Evolutionary conservation across 805 yeast genomes (phyloP).

Genomic region (Dipodascus geniculatus): DNA sequence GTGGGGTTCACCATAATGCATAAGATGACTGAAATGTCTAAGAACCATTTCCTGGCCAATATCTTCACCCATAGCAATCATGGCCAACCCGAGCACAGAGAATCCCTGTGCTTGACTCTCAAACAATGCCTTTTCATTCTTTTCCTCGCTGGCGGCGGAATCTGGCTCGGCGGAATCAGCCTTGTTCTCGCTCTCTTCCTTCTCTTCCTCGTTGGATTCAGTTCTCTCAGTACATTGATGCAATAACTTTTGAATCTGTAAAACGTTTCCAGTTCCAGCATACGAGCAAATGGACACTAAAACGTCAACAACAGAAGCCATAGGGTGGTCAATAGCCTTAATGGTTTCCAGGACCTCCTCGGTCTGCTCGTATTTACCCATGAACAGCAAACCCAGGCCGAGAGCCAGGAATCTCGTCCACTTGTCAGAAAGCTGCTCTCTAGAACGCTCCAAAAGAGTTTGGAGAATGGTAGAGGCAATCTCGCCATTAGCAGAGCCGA

Average conservation of each 20-base stretch:
- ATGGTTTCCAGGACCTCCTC: slow-evolving; percentile 84
- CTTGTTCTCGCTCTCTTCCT: slow-evolving; percentile 22
- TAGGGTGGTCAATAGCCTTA: slow-evolving; percentile 91
- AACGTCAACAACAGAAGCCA: slow-evolving; percentile 78
- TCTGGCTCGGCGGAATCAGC: slow-evolving; percentile 5
- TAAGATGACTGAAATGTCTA: slow-evolving; percentile 92
- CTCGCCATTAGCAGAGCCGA: slow-evolving; percentile 93
- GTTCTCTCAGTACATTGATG: slow-evolving; percentile 65
- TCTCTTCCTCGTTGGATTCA: slow-evolving; percentile 39
- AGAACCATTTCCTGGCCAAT: slow-evolving; percentile 96
- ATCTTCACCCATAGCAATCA: slow-evolving; percentile 94
- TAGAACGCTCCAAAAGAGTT: slow-evolving; percentile 76
- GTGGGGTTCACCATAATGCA: slow-evolving; percentile 92
- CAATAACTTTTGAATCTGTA: slow-evolving; percentile 81
- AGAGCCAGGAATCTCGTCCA: slow-evolving; percentile 86
- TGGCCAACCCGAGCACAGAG: slow-evolving; percentile 89
- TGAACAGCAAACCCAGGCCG: slow-evolving; percentile 81
- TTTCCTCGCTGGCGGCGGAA: slow-evolving; percentile 21
- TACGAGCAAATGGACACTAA: slow-evolving; percentile 87
- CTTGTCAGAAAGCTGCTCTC: slow-evolving; percentile 63
- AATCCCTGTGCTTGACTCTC: slow-evolving; percentile 65
- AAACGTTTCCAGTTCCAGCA: slow-evolving; percentile 95
- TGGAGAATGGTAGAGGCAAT: slow-evolving; percentile 86
- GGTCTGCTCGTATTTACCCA: slow-evolving; percentile 91
- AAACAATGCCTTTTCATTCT: slow-evolving; percentile 24